Evolutionary conservation across 257 asterid species (phyloP).

Genomic region (Przewalskia tangutica): DNA sequence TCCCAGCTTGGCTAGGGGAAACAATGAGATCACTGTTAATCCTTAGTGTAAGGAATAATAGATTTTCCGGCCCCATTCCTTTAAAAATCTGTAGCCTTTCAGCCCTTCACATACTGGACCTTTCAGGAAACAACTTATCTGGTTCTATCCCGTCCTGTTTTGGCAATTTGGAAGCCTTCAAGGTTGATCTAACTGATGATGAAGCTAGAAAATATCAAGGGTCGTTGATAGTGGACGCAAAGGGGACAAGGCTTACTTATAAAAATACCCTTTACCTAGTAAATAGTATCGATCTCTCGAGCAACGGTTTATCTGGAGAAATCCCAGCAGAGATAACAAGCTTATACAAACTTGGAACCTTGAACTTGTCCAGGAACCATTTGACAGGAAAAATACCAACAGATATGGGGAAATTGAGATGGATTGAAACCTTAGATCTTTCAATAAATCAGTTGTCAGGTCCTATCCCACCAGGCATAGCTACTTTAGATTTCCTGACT

Average conservation of each 20-base stretch:
- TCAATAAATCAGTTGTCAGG: slow-evolving; percentile 19
- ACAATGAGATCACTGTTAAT: slow-evolving; percentile 10
- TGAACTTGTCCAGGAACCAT: slow-evolving; percentile 25
- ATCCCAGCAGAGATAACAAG: slow-evolving; percentile 15
- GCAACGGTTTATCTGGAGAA: slow-evolving; percentile 18
- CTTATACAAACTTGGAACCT: slow-evolving; percentile 17
- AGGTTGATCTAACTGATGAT: slow-evolving; percentile 2
- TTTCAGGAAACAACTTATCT: slow-evolving; percentile 13
- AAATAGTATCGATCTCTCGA: slow-evolving; percentile 24
- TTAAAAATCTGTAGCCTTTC: slow-evolving; percentile 16
- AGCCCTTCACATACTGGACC: slow-evolving; percentile 21
- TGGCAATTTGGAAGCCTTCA: slow-evolving; percentile 19
- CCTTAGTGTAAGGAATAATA: slow-evolving; percentile 22
- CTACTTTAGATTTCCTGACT: slow-evolving; percentile 16
- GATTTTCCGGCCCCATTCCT: slow-evolving; percentile 17
- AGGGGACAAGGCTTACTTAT: slow-evolving; percentile 18
- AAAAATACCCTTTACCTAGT: slow-evolving; percentile 15
- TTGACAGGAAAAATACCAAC: slow-evolving; percentile 19
- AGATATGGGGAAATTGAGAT: slow-evolving; percentile 5
- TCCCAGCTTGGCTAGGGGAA: slow-evolving; percentile 26
- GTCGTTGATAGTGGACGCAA: slow-evolving; percentile 11
- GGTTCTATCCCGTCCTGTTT: slow-evolving; percentile 19
- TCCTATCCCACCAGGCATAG: slow-evolving; percentile 19
- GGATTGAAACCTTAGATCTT: slow-evolving; percentile 22
- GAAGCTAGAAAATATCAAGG: not conserved